Conservation (phyloP, 2,329 filamentous ascomycete genomes). For the Clonostachys solani region DNA sequence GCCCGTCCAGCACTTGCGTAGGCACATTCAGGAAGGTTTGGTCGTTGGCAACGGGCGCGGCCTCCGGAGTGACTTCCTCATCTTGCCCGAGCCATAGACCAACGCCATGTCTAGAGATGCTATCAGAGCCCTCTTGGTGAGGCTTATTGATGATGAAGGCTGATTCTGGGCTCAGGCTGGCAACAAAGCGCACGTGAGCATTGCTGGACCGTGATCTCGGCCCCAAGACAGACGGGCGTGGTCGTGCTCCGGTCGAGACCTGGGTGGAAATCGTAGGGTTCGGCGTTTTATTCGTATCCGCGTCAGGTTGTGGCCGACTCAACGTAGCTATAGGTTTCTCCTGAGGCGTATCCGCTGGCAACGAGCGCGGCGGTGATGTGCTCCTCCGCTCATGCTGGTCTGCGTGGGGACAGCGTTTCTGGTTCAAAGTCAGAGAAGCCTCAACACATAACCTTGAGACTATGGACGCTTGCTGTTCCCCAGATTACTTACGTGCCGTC, state of each 20-base stretch:
- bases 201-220: conserved; percentile 1
- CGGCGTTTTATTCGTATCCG: neutral
- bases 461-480: neutral
- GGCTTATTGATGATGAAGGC: conserved; percentile 11
- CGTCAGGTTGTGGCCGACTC: neutral
- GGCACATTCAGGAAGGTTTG: conserved; percentile 2
- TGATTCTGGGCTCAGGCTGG: conserved; percentile 13
- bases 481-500: conserved; percentile 7
- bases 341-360: neutral
- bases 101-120: conserved; percentile 8
- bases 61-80: conserved; percentile 1
- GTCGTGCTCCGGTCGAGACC: neutral
- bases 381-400: neutral
- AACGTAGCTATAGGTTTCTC: conserved; percentile 1
- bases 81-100: conserved; percentile 10
- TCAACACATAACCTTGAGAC: too few relatives aligned
- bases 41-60: neutral
- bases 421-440: neutral
- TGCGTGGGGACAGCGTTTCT: conserved; percentile 2
- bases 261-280: neutral
- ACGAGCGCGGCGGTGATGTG: neutral
- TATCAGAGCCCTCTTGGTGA: conserved; percentile 1
- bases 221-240: neutral
- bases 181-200: conserved; percentile 10
- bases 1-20: conserved; percentile 5